Evolutionary conservation across 495 filamentous ascomycete genomes (phyloP).

Genomic region (Astrocystis sublimbata): DNA sequence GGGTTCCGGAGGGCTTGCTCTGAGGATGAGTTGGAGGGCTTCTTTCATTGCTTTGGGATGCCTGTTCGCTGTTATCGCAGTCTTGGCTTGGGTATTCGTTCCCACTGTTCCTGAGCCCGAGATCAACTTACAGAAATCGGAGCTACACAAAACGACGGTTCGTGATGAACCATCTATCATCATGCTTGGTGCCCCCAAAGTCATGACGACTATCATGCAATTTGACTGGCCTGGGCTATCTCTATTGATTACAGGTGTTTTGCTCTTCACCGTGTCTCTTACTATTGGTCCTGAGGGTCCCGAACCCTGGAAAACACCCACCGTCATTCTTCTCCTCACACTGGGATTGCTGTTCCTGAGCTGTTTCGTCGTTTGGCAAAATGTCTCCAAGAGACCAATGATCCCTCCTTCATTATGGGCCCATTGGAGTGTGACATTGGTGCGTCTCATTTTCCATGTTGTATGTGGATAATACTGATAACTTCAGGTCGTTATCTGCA

Average conservation of each 20-base stretch:
- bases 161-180: slow-evolving; percentile 56
- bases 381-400: slow-evolving; percentile 32
- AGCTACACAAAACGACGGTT: slow-evolving; percentile 47
- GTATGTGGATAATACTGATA: background rate
- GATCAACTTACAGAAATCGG: slow-evolving; percentile 15
- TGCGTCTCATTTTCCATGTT: slow-evolving; percentile 11
- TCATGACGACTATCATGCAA: slow-evolving; percentile 31
- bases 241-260: slow-evolving; percentile 34
- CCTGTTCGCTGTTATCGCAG: slow-evolving; percentile 38
- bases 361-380: slow-evolving; percentile 59
- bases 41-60: slow-evolving; percentile 59
- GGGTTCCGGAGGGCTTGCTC: slow-evolving; percentile 56
- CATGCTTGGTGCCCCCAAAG: slow-evolving; percentile 51
- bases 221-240: slow-evolving; percentile 39
- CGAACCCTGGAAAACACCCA: slow-evolving; percentile 59
- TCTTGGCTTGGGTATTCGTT: slow-evolving; percentile 28
- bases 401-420: slow-evolving; percentile 38
- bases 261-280: slow-evolving; percentile 35
- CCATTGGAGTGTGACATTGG: slow-evolving; percentile 36
- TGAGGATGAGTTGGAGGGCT: slow-evolving; percentile 59
- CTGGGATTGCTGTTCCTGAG: slow-evolving; percentile 53
- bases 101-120: slow-evolving; percentile 28
- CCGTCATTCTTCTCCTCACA: slow-evolving; percentile 57
- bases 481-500: slow-evolving; percentile 31
- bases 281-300: slow-evolving; percentile 37